phyloP scores from a whole-genome alignment of 2,329 filamentous ascomycete species.

The Chalaropsis thielavioides region DNA sequence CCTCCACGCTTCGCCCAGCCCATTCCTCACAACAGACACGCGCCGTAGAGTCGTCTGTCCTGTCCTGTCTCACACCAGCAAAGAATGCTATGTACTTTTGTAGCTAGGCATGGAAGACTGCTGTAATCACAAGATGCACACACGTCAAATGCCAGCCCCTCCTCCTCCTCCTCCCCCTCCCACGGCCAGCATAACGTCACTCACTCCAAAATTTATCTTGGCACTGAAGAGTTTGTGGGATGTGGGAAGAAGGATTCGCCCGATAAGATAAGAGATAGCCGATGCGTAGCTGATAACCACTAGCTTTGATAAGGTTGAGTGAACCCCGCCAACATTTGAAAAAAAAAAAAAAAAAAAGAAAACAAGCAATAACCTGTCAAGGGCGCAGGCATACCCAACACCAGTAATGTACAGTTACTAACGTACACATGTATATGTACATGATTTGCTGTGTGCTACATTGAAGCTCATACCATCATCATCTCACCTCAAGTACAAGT shows the following conservation, averaged over 20 bases:
- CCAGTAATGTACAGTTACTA: too few relatives aligned
- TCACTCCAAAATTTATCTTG: background rate
- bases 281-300: background rate
- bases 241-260: background rate
- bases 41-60: background rate
- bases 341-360: background rate
- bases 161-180: too few relatives aligned
- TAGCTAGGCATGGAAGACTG: background rate
- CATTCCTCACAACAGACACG: background rate
- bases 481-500: background rate
- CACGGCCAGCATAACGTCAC: background rate
- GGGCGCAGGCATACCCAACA: too few relatives aligned
- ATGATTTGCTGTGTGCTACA: background rate
- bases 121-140: background rate
- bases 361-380: background rate
- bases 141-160: background rate
- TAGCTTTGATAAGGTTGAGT: background rate
- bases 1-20: too few relatives aligned
- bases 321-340: background rate
- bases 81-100: background rate
- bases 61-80: background rate
- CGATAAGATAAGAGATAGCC: constrained; percentile 1
- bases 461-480: background rate
- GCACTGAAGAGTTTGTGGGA: background rate
- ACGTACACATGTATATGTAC: background rate